Percentiles rank a stretch among this genome's conserved stretches.
phyloP scores from a whole-genome alignment of 1,139 yeast genomes.

The Kodamaea derodonti region DNA sequence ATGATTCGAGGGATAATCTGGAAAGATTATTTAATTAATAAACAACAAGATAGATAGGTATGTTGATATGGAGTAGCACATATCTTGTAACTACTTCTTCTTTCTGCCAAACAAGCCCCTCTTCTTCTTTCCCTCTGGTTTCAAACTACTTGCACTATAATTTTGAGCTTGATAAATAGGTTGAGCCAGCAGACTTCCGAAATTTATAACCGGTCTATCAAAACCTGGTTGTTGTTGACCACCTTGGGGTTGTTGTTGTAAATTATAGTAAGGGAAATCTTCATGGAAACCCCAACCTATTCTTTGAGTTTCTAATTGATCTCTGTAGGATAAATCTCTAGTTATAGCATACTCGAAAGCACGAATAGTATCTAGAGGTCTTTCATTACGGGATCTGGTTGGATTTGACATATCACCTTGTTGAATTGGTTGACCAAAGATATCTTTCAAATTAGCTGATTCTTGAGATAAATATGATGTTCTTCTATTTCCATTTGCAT shows the following conservation, averaged over 20 bases:
- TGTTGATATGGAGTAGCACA: no score
- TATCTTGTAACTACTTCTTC: constrained; percentile 16
- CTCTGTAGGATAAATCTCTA: constrained; percentile 74
- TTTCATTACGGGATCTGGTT: constrained; percentile 84
- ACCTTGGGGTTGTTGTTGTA: constrained; percentile 13
- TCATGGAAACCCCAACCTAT: constrained; percentile 74
- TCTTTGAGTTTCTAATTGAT: constrained; percentile 71
- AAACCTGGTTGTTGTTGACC: constrained; percentile 11
- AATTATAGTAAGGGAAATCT: constrained; percentile 39
- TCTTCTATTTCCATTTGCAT: constrained; percentile 22
- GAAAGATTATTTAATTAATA: no score
- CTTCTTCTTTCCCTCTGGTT: constrained; percentile 43
- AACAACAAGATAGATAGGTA: no score
- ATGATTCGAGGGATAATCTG: background rate
- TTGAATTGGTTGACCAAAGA: constrained; percentile 74
- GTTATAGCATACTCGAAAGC: constrained; percentile 90
- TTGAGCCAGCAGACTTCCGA: constrained; percentile 35
- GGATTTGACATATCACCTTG: constrained; percentile 89
- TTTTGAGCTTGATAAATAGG: constrained; percentile 63
- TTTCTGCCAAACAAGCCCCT: constrained; percentile 72
- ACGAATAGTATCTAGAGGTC: constrained; percentile 93
- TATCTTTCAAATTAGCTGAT: constrained; percentile 56
- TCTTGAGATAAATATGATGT: constrained; percentile 23
- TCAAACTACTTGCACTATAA: constrained; percentile 40
- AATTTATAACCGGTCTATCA: constrained; percentile 31